Evolutionary conservation across 257 asterid species (phyloP), one percentile per base, ranked within the genome.

Genomic region (Cinchona pubescens): DNA sequence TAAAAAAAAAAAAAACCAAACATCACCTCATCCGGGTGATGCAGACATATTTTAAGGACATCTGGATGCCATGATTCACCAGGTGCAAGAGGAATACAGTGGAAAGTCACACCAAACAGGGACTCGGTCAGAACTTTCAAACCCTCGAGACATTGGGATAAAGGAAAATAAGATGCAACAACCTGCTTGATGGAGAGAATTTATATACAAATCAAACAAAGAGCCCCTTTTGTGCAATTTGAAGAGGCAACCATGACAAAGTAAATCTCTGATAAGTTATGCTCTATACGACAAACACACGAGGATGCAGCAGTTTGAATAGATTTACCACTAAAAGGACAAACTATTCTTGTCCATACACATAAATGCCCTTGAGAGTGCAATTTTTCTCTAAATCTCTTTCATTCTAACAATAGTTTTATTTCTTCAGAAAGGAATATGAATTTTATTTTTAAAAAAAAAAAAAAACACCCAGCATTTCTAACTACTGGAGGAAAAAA

Each of bases 41-140:
- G 83, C 72, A 94, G 73, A 67, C 91, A 85, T 82, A 92, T 79
- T 85, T 94, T 94, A 76, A 90, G 83, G 84, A 94, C 99, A 79
- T 94, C 99, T 61, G 92, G 96, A 82, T 94, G 99, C 99, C 99
- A 94, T 76, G 99, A 91, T 88, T 94, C 99, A 83, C 97, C 96
- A 68, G 93, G 98, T 56, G 84, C 87, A 75, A 91, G 87, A 73
- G 98, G 91, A 78, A 86, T 82, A 78, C 80, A 81, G 40, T 72
- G 87, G 78, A 82, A 89, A 55, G 80, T 85, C 82, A 92, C 91
- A 71, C 92, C 94, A 87, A 94, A 94, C 80, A 94, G 83, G 71
- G 99, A 94, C 87, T 88, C 92, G 21, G 88, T 90, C 83, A 94
- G 80, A 77, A 89, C 77, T 85, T 92, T 92, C 83, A 94, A 75